Evolutionary conservation across 1,284 basidiomycete species (phyloP), one percentile per base, ranked within the genome.

Genomic region (Trametes polyzona): DNA sequence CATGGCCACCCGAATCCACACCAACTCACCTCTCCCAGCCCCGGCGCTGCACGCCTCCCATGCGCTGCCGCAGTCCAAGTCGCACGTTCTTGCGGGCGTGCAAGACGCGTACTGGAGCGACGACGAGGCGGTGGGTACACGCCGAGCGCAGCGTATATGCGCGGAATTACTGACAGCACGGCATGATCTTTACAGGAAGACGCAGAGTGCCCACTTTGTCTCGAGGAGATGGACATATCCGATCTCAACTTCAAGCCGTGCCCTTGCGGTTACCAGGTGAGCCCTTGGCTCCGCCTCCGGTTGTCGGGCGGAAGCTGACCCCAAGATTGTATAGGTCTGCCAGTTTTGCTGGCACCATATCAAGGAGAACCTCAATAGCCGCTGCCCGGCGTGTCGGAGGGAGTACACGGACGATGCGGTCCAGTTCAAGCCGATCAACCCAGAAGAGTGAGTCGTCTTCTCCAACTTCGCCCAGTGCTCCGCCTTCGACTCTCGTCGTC

Each of bases 211-310:
- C 95, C 97, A 44, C 87, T 99, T 62, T 99, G 97, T 78, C 86
- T 98, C 55, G 97, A 99, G 73, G 96, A 98, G 77, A 95, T 99
- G 87, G 97, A 99, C 76, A 86, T 99, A 63, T 96, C 95, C 39
- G 97, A 99, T 82, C 86, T 98, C 72, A 97, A 98, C 81, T 99
- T 99, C 81, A 97, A 96, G 79, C 97, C 97, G 17, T 99, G 97
- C 76, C 88, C 96, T 53, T 99, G 97, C 76, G 97, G 97, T 65
- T 97, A 99, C 77, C 96, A 98, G 83, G 96, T 93, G 72, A 68
- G 78, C 69, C 52, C 36, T 46, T 49, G 44, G n/a, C n/a, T 43
- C 24, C 17, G 21, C 50, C 11, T 32, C 19, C 23, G 10, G 16
- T 36, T 10, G 11, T 17, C 2, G 12, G 30, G 39, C 17, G 14